Evolutionary conservation across 495 filamentous ascomycete species (phyloP).

Genomic region (Xylaria intraflava): DNA sequence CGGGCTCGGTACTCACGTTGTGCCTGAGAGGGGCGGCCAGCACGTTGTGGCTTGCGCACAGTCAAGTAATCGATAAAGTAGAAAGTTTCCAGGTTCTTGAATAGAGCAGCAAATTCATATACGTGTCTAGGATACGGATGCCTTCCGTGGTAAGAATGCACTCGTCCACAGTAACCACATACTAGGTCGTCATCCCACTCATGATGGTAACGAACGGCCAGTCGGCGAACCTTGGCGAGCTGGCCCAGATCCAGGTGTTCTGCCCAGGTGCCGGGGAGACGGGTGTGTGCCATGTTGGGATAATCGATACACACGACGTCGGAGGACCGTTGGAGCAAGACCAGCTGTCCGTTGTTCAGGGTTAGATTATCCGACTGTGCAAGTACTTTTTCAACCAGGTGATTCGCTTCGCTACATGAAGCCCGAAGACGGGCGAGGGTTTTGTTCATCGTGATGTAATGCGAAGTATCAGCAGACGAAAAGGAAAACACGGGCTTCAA

Average conservation of each 20-base stretch:
- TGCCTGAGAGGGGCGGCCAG: constrained; percentile 4
- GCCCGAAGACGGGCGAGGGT: constrained; percentile 15
- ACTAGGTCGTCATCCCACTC: constrained; percentile 24
- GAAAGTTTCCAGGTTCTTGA: constrained; percentile 27
- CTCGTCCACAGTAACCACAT: constrained; percentile 21
- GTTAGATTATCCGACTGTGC: constrained; percentile 17
- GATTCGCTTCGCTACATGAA: constrained; percentile 18
- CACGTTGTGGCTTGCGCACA: constrained; percentile 17
- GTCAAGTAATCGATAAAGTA: constrained; percentile 30
- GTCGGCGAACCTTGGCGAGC: constrained; percentile 21
- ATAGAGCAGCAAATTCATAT: constrained; percentile 27
- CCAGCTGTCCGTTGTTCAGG: constrained; percentile 19
- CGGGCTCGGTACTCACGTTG: constrained; percentile 14
- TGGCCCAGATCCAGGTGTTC: constrained; percentile 20
- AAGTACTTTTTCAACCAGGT: constrained; percentile 14
- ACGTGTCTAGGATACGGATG: constrained; percentile 19
- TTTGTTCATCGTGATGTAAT: constrained; percentile 21
- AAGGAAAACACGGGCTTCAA: constrained; percentile 17
- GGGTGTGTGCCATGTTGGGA: constrained; percentile 12
- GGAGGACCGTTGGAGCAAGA: constrained; percentile 17
- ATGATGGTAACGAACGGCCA: constrained; percentile 27
- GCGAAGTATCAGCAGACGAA: constrained; percentile 20
- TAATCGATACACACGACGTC: constrained; percentile 29
- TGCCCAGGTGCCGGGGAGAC: constrained; percentile 16
- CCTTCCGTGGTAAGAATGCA: constrained; percentile 6